Evolutionary conservation across 164 flowering plant genomes (phyloP), one percentile per base, ranked within the genome.

Genomic region (Sedum album): DNA sequence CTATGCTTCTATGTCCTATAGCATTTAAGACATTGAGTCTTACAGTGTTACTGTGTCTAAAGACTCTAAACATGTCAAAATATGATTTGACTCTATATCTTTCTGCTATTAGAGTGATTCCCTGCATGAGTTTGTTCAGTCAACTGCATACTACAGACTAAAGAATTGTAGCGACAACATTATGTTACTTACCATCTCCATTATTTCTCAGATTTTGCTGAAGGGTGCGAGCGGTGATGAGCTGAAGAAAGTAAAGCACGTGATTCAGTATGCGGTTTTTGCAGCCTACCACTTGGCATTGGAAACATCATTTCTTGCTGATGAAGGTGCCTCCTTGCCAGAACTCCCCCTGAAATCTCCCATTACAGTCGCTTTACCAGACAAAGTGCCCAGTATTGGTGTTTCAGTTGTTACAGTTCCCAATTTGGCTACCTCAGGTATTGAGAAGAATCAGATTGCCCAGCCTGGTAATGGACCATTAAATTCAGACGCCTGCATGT

Each of bases 261-360:
- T 95, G 44, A 78, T 90, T 65, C 97, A 92, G 69, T 95, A 95
- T 82, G 96, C 96, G 66, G 69, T 95, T 68, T 95, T 95, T 80
- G 99, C 98, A 18, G 99, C 99, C 38, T 92, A 95, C 79, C 99
- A 95, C 75, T 84, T 95, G 85, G 99, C 94, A 72, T 42, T 90
- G 77, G 99, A 95, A 85, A 95, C 98, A 69, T 95, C 88, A 71
- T 95, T 95, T 81, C 97, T 92, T 78, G 99, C 98, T 66, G 98
- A 95, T 80, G 98, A 95, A 83, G 97, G 98, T 65, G 99, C 97
- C 65, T 82, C 95, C 57, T 81, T 94, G 66, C 96, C 98, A 41
- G 98, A 90, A 75, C 82, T 92, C 55, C 93, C 96, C 1, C 72
- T 90, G 74, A 80, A 85, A 42, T 73, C 95, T 67, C 91, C 95